Evolutionary conservation across 495 filamentous ascomycete species (phyloP), one percentile per base, ranked within the genome.

Genomic region (Aspergillus bertholletiae): DNA sequence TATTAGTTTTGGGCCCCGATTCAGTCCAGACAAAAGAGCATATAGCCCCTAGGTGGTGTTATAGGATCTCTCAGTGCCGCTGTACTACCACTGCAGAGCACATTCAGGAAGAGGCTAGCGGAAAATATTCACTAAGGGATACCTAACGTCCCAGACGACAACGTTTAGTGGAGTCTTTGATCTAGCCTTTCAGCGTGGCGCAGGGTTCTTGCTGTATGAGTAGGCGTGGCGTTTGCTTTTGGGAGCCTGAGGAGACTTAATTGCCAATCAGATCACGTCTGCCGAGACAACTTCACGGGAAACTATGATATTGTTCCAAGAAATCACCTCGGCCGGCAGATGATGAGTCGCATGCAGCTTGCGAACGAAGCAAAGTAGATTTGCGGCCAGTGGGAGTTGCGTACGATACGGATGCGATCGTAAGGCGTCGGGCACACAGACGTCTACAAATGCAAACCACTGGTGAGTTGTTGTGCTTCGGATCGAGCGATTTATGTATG

Each of bases 151-250:
- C 34, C n/a, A 37, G 13, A 5, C 55, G 63, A 62, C 60, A 49
- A 39, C 59, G 59, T 66, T 58, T 60, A 62, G 57, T 54, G 58
- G 30, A 48, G 49, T 45, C 40, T 22, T 47, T 51, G 62, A 62
- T 57, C 63, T 54, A 53, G 53, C 40, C 46, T 49, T 46, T 44
- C 51, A 57, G 56, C 45, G 54, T 51, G 46, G 60, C 60, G 65
- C 70, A 73, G 66, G 67, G 57, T 68, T 65, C 56, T 53, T 44
- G 34, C 41, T 46, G 66, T 54, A 55, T 59, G 64, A 64, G 61
- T 53, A 64, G 48, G 49, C 43, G 66, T 67, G 67, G 63, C 65
- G 66, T 56, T 54, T 59, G 55, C 49, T 51, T 63, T 57, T 39
- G 46, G 50, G 23, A 56, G 48, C 47, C 58, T 61, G 45, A 51